Percentiles rank a stretch among this genome's conserved stretches.
Evolutionary conservation across 768 basidiomycete species (phyloP).

Genomic region (Mycena olivaceomarginata): DNA sequence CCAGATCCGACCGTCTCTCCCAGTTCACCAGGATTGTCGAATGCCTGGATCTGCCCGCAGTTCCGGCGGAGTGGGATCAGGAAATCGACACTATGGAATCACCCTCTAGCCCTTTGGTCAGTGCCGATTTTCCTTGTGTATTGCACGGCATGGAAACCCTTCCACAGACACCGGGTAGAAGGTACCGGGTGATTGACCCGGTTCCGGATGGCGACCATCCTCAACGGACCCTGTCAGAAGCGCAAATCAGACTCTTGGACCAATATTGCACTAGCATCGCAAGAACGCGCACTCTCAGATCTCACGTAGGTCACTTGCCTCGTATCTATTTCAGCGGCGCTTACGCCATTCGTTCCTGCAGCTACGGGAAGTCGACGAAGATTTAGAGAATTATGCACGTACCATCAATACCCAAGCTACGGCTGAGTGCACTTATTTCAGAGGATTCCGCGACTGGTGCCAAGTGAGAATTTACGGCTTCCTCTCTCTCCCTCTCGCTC

Average conservation of each 20-base stretch:
- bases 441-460: constrained; percentile 48
- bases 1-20: constrained; percentile 33
- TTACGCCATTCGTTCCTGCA: constrained; percentile 17
- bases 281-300: constrained; percentile 25
- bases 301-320: constrained; percentile 33
- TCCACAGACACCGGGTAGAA: constrained; percentile 11
- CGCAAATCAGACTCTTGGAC: constrained; percentile 37
- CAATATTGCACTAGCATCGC: constrained; percentile 42
- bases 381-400: constrained; percentile 38
- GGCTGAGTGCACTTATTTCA: constrained; percentile 45
- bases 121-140: constrained; percentile 9
- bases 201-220: constrained; percentile 25
- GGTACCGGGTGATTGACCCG: constrained; percentile 26
- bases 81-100: constrained; percentile 33
- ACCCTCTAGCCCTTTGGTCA: constrained; percentile 1
- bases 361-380: constrained; percentile 43
- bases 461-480: constrained; percentile 32
- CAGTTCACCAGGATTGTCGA: constrained; percentile 28
- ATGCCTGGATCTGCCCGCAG: no score
- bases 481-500: no score
- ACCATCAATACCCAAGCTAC: constrained; percentile 44
- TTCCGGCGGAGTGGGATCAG: constrained; percentile 41
- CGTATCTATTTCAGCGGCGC: background rate
- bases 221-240: constrained; percentile 6
- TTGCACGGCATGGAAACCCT: constrained; percentile 10